phyloP scores from a whole-genome alignment of 2,329 filamentous ascomycete genomes.

The Helotiales sp. region DNA sequence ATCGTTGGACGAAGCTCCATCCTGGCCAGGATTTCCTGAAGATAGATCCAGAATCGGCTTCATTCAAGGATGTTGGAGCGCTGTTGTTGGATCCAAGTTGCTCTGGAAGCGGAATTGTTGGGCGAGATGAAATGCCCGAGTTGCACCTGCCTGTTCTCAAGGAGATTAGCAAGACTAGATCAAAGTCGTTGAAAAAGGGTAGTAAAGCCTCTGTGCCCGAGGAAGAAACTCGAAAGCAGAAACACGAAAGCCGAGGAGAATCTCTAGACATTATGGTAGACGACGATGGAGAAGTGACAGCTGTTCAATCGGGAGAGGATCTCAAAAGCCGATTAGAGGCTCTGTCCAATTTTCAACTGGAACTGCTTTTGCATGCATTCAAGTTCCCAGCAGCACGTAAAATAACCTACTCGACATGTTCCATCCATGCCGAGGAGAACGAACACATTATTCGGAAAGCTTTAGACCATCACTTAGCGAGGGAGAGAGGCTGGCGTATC shows the following conservation, averaged over 20 bases:
- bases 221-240: conserved; percentile 30
- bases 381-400: conserved; percentile 71
- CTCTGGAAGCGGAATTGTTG: conserved; percentile 92
- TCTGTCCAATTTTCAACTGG: conserved; percentile 79
- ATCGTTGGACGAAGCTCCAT: conserved; percentile 64
- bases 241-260: conserved; percentile 31
- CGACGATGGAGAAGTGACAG: conserved; percentile 55
- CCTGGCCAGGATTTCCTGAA: conserved; percentile 80
- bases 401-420: conserved; percentile 94
- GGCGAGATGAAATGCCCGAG: conserved; percentile 75
- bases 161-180: conserved; percentile 26
- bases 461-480: conserved; percentile 66
- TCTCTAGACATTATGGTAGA: conserved; percentile 44
- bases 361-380: conserved; percentile 81
- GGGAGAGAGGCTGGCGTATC: conserved; percentile 73
- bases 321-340: conserved; percentile 66
- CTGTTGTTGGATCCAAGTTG: conserved; percentile 92
- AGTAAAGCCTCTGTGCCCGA: conserved; percentile 21
- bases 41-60: conserved; percentile 61
- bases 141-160: conserved; percentile 56
- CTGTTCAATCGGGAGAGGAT: conserved; percentile 54
- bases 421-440: conserved; percentile 83
- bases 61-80: conserved; percentile 71
- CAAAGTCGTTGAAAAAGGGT: conserved; percentile 31
- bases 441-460: conserved; percentile 78